Evolutionary conservation across 1,139 yeast genomes (phyloP).

Genomic region (Blastobotrys arbuscula): DNA sequence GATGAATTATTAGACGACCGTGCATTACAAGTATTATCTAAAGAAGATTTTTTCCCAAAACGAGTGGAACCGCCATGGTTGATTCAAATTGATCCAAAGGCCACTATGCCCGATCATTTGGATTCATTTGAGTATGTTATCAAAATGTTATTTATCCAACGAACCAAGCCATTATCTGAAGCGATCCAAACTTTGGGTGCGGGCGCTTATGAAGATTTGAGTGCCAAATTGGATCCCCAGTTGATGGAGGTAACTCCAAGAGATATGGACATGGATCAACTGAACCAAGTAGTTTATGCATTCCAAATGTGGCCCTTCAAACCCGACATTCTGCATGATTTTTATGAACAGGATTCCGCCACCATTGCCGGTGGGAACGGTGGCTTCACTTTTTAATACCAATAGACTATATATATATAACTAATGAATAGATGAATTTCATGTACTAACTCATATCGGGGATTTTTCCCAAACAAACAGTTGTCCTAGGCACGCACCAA

Average conservation of each 20-base stretch:
- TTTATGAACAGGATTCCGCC: slow-evolving; percentile 30
- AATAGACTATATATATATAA: too few relatives aligned
- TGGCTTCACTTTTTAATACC: too few relatives aligned
- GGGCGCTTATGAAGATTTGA: slow-evolving; percentile 64
- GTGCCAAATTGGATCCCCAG: slow-evolving; percentile 37
- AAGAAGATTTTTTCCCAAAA: slow-evolving; percentile 11
- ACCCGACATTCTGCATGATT: slow-evolving; percentile 50
- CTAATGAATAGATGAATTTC: too few relatives aligned
- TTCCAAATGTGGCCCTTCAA: slow-evolving; percentile 83
- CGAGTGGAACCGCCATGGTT: slow-evolving; percentile 20
- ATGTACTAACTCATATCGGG: too few relatives aligned
- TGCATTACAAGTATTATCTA: neutral
- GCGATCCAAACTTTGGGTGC: slow-evolving; percentile 62
- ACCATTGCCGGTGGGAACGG: neutral
- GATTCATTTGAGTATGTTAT: slow-evolving; percentile 64
- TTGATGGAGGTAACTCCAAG: slow-evolving; percentile 44
- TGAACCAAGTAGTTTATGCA: slow-evolving; percentile 43
- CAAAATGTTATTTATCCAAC: slow-evolving; percentile 55
- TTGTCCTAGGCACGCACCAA: too few relatives aligned
- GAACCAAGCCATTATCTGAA: slow-evolving; percentile 45
- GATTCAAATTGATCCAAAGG: slow-evolving; percentile 27
- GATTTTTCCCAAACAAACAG: too few relatives aligned
- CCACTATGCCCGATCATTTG: slow-evolving; percentile 34
- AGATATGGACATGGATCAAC: slow-evolving; percentile 51
- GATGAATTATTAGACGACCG: neutral